Evolutionary conservation across 352 stramenopile species (phyloP).

Genomic region (Globisporangium parvum): DNA sequence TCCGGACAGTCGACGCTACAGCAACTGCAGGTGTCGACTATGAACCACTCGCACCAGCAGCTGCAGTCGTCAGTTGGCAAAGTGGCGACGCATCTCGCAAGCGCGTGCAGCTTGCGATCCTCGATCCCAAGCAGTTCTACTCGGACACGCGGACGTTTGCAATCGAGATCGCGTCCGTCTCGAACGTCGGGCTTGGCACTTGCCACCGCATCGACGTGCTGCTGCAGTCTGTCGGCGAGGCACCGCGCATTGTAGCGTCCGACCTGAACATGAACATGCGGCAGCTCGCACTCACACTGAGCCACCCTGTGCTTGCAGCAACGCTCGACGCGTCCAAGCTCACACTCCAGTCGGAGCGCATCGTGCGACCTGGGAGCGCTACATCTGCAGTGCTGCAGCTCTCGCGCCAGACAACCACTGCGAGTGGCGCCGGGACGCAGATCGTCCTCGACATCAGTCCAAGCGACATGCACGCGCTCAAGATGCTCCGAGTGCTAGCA

Average conservation of each 20-base stretch:
- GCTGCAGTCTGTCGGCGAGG: slow-evolving; percentile 23
- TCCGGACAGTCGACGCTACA: slow-evolving; percentile 44
- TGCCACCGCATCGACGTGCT: slow-evolving; percentile 38
- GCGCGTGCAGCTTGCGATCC: slow-evolving; percentile 31
- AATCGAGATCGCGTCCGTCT: slow-evolving; percentile 40
- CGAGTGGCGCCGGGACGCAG: slow-evolving; percentile 28
- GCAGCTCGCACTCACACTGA: slow-evolving; percentile 30
- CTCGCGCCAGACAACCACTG: slow-evolving; percentile 28
- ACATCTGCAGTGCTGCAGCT: slow-evolving; percentile 18
- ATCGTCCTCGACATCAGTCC: slow-evolving; percentile 37
- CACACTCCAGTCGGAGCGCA: slow-evolving; percentile 29
- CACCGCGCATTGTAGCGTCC: slow-evolving; percentile 35
- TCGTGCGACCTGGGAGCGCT: slow-evolving; percentile 2
- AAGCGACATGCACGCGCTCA: slow-evolving; percentile 44
- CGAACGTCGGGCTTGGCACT: slow-evolving; percentile 34
- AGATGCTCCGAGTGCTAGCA: slow-evolving; percentile 23
- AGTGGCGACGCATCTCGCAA: slow-evolving; percentile 32
- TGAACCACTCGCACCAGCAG: slow-evolving; percentile 19
- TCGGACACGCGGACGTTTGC: slow-evolving; percentile 31
- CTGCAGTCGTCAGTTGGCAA: slow-evolving; percentile 18
- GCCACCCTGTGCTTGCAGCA: slow-evolving; percentile 24
- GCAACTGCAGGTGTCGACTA: slow-evolving; percentile 50
- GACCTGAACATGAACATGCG: slow-evolving; percentile 44
- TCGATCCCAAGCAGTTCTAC: slow-evolving; percentile 33
- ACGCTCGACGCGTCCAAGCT: slow-evolving; percentile 44